Evolutionary conservation across 140 eudicot genomes (phyloP).

Genomic region (Anethum foeniculum): DNA sequence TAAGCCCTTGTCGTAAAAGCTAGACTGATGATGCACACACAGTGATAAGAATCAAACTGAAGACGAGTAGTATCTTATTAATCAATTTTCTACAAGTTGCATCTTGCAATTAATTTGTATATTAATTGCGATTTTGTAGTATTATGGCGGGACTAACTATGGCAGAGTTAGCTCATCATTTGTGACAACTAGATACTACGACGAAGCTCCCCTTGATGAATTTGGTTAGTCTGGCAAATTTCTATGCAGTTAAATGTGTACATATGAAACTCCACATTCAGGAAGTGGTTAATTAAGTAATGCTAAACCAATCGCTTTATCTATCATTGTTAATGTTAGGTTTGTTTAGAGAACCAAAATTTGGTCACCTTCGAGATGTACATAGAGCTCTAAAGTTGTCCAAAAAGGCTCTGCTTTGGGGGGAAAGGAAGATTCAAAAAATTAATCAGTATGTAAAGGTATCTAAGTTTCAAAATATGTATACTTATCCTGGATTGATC

Average conservation of each 20-base stretch:
- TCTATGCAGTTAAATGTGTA: background rate
- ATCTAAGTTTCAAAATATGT: slow-evolving; percentile 3
- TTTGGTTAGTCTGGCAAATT: slow-evolving; percentile 35
- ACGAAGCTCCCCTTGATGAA: slow-evolving; percentile 97
- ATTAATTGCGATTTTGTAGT: slow-evolving; percentile 28
- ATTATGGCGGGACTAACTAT: slow-evolving; percentile 88
- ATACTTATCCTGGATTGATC: background rate
- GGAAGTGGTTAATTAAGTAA: background rate
- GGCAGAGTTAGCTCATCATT: slow-evolving; percentile 71
- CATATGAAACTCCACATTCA: background rate
- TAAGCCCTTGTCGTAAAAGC: background rate
- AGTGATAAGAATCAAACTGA: background rate
- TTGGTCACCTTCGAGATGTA: slow-evolving; percentile 75
- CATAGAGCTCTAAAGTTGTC: slow-evolving; percentile 52
- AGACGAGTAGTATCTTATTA: background rate
- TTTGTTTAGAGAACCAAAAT: slow-evolving; percentile 72
- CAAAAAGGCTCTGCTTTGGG: slow-evolving; percentile 63
- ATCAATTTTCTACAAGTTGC: background rate
- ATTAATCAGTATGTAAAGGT: slow-evolving; percentile 40
- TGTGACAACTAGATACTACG: slow-evolving; percentile 89
- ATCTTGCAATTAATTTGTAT: background rate
- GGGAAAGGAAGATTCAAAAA: slow-evolving; percentile 28
- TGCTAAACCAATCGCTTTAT: background rate
- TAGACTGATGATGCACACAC: background rate
- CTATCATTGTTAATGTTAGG: slow-evolving; percentile 33